Evolutionary conservation across 495 filamentous ascomycete genomes (phyloP).

Genomic region (Neurospora discreta): DNA sequence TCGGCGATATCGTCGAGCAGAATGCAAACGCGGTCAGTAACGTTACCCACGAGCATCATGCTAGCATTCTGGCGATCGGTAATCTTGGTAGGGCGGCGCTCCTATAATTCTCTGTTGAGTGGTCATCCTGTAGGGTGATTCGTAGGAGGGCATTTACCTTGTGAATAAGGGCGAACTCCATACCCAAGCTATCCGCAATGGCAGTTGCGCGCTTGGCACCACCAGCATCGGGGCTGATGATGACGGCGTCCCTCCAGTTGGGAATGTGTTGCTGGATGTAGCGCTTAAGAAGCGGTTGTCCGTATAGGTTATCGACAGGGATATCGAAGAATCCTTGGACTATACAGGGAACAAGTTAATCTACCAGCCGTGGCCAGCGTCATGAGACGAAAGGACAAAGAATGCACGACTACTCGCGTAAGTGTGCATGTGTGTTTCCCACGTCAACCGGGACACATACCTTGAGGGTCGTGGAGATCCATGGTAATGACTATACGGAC

Average conservation of each 20-base stretch:
- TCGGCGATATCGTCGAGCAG: constrained; percentile 91
- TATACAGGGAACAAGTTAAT: constrained; percentile 29
- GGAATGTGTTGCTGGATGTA: constrained; percentile 86
- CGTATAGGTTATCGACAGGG: constrained; percentile 93
- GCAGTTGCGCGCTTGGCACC: constrained; percentile 96
- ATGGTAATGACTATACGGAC: constrained; percentile 63
- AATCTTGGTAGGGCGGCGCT: constrained; percentile 90
- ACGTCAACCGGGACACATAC: constrained; percentile 34
- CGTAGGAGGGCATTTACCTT: constrained; percentile 54
- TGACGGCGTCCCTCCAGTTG: constrained; percentile 76
- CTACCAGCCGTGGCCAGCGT: constrained; percentile 62
- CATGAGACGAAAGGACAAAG: neutral
- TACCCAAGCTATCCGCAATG: constrained; percentile 84
- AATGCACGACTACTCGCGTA: constrained; percentile 42
- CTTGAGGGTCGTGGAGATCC: constrained; percentile 92
- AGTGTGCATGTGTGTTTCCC: constrained; percentile 80
- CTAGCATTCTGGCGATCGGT: constrained; percentile 91
- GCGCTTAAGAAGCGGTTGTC: constrained; percentile 71
- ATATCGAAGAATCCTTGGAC: constrained; percentile 94
- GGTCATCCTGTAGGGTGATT: neutral
- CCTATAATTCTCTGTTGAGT: constrained; percentile 39
- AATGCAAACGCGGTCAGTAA: constrained; percentile 72
- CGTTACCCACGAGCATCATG: constrained; percentile 96
- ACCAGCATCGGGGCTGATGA: constrained; percentile 95
- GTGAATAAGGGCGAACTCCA: constrained; percentile 94